Percentiles rank a stretch among this genome's conserved stretches.
These are phyloP conservation scores for Gaeumannomyces tritici DNA, from an alignment of 2,329 filamentous ascomycete genomes.

Conservation along the genomic window DNA sequence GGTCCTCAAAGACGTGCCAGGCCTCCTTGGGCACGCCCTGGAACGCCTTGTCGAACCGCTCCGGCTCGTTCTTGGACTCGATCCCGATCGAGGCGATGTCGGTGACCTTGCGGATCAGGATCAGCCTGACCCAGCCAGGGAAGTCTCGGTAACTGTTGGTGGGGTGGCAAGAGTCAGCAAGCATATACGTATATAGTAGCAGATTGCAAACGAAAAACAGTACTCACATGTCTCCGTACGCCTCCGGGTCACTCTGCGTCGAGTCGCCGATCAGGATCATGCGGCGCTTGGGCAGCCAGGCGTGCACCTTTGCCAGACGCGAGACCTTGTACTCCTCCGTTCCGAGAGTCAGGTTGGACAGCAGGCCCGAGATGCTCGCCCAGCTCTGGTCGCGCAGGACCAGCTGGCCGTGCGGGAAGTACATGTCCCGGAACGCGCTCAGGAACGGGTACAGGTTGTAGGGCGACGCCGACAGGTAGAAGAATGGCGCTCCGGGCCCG, in stretches of 20 bases:
- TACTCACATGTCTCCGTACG: constrained; percentile 72
- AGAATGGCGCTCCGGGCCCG: constrained; percentile 61
- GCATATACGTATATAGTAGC: neutral
- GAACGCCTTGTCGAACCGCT: constrained; percentile 78
- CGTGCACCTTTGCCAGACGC: constrained; percentile 67
- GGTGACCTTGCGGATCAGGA: constrained; percentile 77
- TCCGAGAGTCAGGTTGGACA: constrained; percentile 68
- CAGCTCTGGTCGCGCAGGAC: constrained; percentile 78
- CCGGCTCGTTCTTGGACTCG: constrained; percentile 61
- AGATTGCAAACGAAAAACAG: too few species aligned
- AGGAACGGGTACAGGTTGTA: constrained; percentile 93
- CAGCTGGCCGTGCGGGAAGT: constrained; percentile 71
- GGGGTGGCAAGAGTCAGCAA: constrained; percentile 1
- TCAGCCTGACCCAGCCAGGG: constrained; percentile 69
- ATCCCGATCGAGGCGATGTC: constrained; percentile 63
- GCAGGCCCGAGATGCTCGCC: constrained; percentile 72
- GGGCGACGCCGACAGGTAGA: constrained; percentile 88
- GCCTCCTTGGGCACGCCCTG: constrained; percentile 55
- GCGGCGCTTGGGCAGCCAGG: constrained; percentile 68
- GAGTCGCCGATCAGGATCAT: constrained; percentile 85
- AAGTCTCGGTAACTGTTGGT: constrained; percentile 45
- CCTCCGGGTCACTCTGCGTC: constrained; percentile 84
- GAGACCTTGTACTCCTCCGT: constrained; percentile 82
- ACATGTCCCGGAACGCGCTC: constrained; percentile 56
- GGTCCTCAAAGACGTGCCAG: constrained; percentile 79